These are phyloP conservation scores for Agaricus blazei DNA, from an alignment of 768 basidiomycete species.

Conservation along the genomic window DNA sequence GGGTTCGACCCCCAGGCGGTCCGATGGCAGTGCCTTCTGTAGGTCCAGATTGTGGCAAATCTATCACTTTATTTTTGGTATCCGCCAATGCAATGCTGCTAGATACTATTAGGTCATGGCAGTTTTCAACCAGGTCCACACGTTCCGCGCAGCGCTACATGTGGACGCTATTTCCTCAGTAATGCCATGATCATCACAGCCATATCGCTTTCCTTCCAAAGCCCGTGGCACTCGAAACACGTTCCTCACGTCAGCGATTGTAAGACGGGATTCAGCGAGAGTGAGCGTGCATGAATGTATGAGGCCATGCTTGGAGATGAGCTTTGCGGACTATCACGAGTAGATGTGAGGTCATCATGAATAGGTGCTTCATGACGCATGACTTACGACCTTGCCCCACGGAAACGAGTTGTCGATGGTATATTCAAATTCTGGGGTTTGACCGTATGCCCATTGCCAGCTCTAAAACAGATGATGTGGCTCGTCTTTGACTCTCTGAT, in stretches of 20 bases:
- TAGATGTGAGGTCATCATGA: not conserved
- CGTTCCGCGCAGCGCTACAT: not conserved
- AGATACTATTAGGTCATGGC: not conserved
- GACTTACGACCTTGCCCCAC: slow-evolving; percentile 34
- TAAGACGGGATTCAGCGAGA: slow-evolving; percentile 16
- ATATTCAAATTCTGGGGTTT: slow-evolving; percentile 91
- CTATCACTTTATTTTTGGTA: not conserved
- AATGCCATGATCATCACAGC: slow-evolving; percentile 18
- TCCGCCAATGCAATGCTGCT: not conserved
- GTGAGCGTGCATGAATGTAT: slow-evolving; percentile 44
- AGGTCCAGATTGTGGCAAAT: not conserved
- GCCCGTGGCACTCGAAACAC: slow-evolving; percentile 10
- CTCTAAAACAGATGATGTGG: slow-evolving; percentile 38
- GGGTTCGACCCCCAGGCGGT: not conserved
- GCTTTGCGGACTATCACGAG: slow-evolving; percentile 33
- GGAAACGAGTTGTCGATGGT: slow-evolving; percentile 35
- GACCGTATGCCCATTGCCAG: slow-evolving; percentile 93
- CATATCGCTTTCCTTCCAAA: slow-evolving; percentile 29
- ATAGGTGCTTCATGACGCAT: not conserved
- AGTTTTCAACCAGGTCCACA: slow-evolving; percentile 15
- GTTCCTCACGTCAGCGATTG: slow-evolving; percentile 8
- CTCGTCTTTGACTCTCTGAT: not conserved
- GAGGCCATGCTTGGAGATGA: slow-evolving; percentile 63
- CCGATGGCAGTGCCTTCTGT: not conserved
- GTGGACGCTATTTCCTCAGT: not conserved